Evolutionary conservation across 805 yeast species (phyloP).

Genomic region (Lipomyces chichibuensis): DNA sequence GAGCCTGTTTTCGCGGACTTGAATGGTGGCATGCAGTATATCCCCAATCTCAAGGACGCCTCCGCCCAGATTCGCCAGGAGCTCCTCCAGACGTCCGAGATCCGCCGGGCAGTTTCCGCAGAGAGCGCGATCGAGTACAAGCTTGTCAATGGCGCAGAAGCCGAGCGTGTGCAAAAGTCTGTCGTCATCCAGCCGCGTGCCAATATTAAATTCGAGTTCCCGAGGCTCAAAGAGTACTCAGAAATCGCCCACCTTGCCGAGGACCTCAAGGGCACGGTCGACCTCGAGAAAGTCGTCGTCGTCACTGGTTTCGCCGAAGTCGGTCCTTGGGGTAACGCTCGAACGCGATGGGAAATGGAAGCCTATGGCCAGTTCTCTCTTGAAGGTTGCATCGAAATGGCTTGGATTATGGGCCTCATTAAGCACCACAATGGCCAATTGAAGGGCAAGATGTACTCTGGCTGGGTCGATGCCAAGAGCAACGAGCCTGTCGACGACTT

Average conservation of each 20-base stretch:
- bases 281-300: slow-evolving; percentile 88
- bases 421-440: slow-evolving; percentile 90
- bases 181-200: slow-evolving; percentile 89
- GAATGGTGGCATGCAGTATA: slow-evolving; percentile 96
- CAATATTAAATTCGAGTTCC: slow-evolving; percentile 92
- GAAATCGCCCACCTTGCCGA: slow-evolving; percentile 51
- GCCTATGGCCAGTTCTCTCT: slow-evolving; percentile 90
- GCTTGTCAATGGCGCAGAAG: slow-evolving; percentile 82
- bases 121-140: slow-evolving; percentile 88
- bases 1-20: slow-evolving; percentile 96
- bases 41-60: slow-evolving; percentile 87
- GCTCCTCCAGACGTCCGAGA: slow-evolving; percentile 78
- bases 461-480: slow-evolving; percentile 97
- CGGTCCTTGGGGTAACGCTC: slow-evolving; percentile 98
- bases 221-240: slow-evolving; percentile 74
- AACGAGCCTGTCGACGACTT: slow-evolving; percentile 91
- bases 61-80: slow-evolving; percentile 76
- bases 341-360: slow-evolving; percentile 99
- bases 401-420: slow-evolving; percentile 98
- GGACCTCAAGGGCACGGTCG: slow-evolving; percentile 85
- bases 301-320: slow-evolving; percentile 98
- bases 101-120: slow-evolving; percentile 91
- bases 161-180: slow-evolving; percentile 81
- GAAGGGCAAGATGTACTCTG: slow-evolving; percentile 81
- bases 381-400: slow-evolving; percentile 99